A percentile compares a stretch with the other conserved stretches of the same genome.
Conservation (phyloP, 345 rosid species). For the Aurinia saxatilis region DNA sequence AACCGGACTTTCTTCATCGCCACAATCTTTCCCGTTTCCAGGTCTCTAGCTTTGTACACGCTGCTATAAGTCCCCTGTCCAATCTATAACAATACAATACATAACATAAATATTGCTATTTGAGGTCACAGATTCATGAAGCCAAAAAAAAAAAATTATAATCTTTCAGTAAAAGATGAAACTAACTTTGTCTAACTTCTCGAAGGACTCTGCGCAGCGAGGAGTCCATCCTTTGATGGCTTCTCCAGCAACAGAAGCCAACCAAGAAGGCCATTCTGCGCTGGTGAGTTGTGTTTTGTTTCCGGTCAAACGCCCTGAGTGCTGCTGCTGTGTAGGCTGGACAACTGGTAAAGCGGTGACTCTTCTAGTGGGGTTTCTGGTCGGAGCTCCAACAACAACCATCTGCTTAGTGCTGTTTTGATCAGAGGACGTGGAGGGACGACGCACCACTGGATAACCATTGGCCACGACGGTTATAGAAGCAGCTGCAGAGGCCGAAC, state of each 20-base stretch:
- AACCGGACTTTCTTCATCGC: constrained; percentile 88
- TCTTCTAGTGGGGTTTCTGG: constrained; percentile 15
- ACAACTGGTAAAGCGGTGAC: constrained; percentile 8
- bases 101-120: background rate
- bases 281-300: background rate
- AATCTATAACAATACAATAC: constrained; percentile 34
- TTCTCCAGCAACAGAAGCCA: constrained; percentile 30
- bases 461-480: constrained; percentile 25
- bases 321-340: background rate
- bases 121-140: background rate
- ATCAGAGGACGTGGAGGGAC: constrained; percentile 27
- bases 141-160: background rate
- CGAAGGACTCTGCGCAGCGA: constrained; percentile 27
- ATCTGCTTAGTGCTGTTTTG: background rate
- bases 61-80: constrained; percentile 95
- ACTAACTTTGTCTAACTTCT: constrained; percentile 29
- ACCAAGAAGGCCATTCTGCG: constrained; percentile 31
- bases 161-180: too few species aligned
- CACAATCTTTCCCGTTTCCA: constrained; percentile 62
- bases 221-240: constrained; percentile 34
- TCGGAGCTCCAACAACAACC: constrained; percentile 18
- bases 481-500: constrained; percentile 14
- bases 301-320: background rate
- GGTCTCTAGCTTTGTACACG: constrained; percentile 78
- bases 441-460: constrained; percentile 12